Evolutionary conservation across 225 moss, liverwort and hornwort genomes (phyloP).

Genomic region (Neckera pumila): DNA sequence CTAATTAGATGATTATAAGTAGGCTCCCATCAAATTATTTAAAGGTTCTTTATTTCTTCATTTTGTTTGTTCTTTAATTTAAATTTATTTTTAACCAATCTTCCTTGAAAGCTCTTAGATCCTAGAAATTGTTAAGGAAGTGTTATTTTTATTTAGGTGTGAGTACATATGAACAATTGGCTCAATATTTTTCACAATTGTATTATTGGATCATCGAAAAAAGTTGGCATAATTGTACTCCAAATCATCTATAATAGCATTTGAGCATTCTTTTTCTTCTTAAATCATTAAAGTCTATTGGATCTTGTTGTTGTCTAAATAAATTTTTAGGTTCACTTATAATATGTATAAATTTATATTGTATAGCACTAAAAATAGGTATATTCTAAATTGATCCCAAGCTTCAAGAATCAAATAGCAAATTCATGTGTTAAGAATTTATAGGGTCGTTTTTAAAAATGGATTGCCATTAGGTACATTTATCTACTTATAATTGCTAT

Average conservation of each 20-base stretch:
- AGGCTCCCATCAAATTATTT: background rate
- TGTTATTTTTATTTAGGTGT: background rate
- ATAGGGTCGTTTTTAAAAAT: accelerated
- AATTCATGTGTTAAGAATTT: accelerated
- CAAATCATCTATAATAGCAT: background rate
- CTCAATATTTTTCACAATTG: background rate
- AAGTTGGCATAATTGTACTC: background rate
- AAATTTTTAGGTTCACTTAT: background rate
- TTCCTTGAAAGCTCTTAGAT: background rate
- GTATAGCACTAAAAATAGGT: background rate
- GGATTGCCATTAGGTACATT: accelerated
- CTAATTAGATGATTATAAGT: background rate
- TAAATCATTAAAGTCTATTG: background rate
- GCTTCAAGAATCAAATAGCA: background rate
- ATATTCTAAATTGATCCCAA: accelerated
- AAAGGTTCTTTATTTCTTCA: background rate
- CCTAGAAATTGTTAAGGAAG: too few relatives aligned
- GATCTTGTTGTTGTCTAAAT: background rate
- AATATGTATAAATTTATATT: background rate
- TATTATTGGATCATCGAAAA: background rate
- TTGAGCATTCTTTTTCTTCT: background rate
- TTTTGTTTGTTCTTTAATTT: background rate
- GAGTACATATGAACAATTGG: accelerated
- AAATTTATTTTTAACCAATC: too few relatives aligned
- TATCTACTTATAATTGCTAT: background rate